These are phyloP conservation scores for Syzygium syzygioides DNA, from an alignment of 441 rosid species.

Conservation along the genomic window DNA sequence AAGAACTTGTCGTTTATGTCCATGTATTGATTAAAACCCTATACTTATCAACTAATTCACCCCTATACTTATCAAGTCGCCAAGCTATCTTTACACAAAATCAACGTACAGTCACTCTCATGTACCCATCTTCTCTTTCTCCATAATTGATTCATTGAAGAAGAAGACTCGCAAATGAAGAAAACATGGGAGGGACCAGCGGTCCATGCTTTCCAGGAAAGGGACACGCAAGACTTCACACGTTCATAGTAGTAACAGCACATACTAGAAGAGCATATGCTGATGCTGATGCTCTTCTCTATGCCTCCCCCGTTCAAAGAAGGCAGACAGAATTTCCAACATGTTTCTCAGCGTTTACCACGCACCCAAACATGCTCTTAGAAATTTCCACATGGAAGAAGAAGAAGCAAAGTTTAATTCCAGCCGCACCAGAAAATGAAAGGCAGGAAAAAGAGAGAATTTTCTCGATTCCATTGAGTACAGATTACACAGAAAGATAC, in stretches of 20 bases:
- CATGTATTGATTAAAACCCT: too few species aligned
- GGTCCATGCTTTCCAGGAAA: background rate
- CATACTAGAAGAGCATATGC: background rate
- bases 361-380: background rate
- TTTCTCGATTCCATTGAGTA: background rate
- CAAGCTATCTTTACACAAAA: too few species aligned
- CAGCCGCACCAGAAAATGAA: background rate
- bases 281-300: background rate
- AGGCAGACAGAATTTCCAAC: background rate
- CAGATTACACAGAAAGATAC: background rate
- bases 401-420: background rate
- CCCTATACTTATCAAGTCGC: too few species aligned
- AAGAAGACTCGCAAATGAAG: background rate
- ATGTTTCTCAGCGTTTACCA: background rate
- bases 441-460: background rate
- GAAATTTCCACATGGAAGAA: background rate
- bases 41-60: too few species aligned
- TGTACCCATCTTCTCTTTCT: too few species aligned
- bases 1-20: too few species aligned
- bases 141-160: background rate
- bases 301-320: background rate
- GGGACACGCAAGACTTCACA: background rate
- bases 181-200: background rate
- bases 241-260: background rate
- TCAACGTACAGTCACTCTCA: too few species aligned